Percentiles rank a stretch among this genome's conserved stretches.
phyloP scores from a whole-genome alignment of 2,329 filamentous ascomycete genomes.

The Sporothrix globosa region DNA sequence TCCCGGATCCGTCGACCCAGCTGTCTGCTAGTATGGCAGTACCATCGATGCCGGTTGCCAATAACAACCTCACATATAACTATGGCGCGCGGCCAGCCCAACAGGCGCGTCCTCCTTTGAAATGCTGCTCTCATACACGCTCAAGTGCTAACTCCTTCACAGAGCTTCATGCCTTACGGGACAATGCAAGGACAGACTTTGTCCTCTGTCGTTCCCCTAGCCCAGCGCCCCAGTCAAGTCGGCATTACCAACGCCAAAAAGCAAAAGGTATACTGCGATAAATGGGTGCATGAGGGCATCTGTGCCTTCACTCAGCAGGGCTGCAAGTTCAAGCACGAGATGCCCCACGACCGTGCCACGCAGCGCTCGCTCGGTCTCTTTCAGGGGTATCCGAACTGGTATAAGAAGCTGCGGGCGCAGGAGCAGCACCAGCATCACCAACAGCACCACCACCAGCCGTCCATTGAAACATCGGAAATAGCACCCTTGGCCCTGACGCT shows the following conservation, averaged over 20 bases:
- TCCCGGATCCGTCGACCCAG: slow-evolving; percentile 41
- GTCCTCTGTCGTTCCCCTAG: background rate
- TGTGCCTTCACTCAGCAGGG: slow-evolving; percentile 86
- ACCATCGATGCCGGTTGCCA: background rate
- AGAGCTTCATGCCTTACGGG: background rate
- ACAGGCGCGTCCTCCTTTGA: background rate
- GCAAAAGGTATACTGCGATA: slow-evolving; percentile 78
- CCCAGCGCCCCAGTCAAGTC: background rate
- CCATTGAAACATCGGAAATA: background rate
- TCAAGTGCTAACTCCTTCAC: background rate
- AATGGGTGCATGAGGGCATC: slow-evolving; percentile 84
- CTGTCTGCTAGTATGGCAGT: background rate
- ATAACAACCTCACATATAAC: background rate
- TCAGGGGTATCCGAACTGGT: slow-evolving; percentile 64
- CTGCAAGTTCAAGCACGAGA: slow-evolving; percentile 88
- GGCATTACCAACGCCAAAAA: slow-evolving; percentile 44
- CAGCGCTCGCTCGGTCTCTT: slow-evolving; percentile 72
- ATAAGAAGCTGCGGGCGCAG: slow-evolving; percentile 55
- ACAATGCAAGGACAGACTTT: background rate
- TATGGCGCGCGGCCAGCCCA: background rate
- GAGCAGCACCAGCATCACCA: slow-evolving; percentile 40
- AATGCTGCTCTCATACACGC: no score
- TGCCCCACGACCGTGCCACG: slow-evolving; percentile 70
- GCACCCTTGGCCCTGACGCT: background rate
- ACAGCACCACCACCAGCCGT: slow-evolving; percentile 15